A percentile compares a stretch with the other conserved stretches of the same genome.
These are phyloP conservation scores for Pseudopediastrum boryanum DNA, from an alignment of 139 green algal genomes.

Conservation along the genomic window DNA sequence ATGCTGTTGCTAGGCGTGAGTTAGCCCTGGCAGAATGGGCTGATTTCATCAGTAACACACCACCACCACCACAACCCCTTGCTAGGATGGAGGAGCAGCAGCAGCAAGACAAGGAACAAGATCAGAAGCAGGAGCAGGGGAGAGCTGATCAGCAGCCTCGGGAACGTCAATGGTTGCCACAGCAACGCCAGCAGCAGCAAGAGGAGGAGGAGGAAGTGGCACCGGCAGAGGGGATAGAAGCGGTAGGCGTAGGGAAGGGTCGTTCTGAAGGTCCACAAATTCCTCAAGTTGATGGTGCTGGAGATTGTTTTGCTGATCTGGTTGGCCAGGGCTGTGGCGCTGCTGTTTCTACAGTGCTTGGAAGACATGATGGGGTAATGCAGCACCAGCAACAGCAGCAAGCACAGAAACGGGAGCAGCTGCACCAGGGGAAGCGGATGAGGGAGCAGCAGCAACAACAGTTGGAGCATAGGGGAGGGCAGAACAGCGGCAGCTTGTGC, in stretches of 20 bases:
- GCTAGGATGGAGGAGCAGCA: not conserved
- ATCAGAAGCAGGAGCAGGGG: not conserved
- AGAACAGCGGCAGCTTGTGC: too few species aligned
- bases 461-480: not conserved
- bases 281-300: too few species aligned
- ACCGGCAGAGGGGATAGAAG: too few species aligned
- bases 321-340: too few species aligned
- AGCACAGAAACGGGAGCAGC: not conserved
- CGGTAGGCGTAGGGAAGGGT: too few species aligned
- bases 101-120: not conserved
- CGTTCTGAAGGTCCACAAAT: too few species aligned
- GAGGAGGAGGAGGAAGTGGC: conserved; percentile 3
- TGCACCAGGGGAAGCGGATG: conserved; percentile 12
- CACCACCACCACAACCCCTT: not conserved
- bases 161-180: not conserved
- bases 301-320: too few species aligned
- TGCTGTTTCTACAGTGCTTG: too few species aligned
- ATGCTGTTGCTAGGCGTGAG: not conserved
- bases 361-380: too few species aligned
- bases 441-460: not conserved
- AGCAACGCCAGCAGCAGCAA: conserved; percentile 26
- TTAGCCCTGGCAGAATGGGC: not conserved
- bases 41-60: not conserved
- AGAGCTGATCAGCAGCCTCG: not conserved
- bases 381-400: too few species aligned